Percentiles rank a stretch among this genome's conserved stretches.
phyloP scores from a whole-genome alignment of 2,329 filamentous ascomycete genomes.

The Chaetothyriales sp. region DNA sequence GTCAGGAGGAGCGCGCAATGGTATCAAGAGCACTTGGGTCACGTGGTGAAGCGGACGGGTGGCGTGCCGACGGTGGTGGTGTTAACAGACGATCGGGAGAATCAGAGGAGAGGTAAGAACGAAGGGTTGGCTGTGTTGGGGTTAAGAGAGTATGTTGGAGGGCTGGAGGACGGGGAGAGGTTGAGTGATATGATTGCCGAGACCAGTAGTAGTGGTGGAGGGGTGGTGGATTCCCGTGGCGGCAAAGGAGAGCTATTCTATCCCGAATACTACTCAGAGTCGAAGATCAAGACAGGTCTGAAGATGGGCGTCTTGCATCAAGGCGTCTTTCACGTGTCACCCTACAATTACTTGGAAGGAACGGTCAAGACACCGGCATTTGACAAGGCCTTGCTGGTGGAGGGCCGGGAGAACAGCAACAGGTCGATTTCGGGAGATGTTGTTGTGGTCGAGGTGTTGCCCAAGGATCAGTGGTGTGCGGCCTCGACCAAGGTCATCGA shows the following conservation, averaged over 20 bases:
- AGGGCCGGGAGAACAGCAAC: conserved; percentile 94
- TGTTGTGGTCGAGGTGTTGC: conserved; percentile 83
- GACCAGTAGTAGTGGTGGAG: conserved; percentile 50
- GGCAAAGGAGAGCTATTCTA: conserved; percentile 64
- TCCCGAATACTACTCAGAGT: conserved; percentile 75
- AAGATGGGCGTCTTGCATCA: conserved; percentile 84
- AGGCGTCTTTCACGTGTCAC: conserved; percentile 88
- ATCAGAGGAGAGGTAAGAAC: conserved; percentile 63
- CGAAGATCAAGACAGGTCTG: conserved; percentile 86
- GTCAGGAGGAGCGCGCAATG: conserved; percentile 75
- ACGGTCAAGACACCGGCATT: conserved; percentile 84
- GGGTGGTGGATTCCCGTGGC: conserved; percentile 42
- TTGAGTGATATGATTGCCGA: conserved; percentile 89
- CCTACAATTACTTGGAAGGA: conserved; percentile 95
- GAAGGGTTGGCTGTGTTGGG: conserved; percentile 60
- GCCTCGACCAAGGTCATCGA: conserved; percentile 93
- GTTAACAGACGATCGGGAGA: conserved; percentile 85
- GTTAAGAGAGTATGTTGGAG: conserved; percentile 64
- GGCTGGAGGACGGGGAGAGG: conserved; percentile 68
- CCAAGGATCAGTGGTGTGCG: conserved; percentile 91
- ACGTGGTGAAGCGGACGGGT: conserved; percentile 38
- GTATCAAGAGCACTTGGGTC: conserved; percentile 71
- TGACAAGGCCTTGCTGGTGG: conserved; percentile 70
- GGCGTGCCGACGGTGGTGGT: conserved; percentile 66
- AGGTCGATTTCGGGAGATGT: conserved; percentile 81